A percentile compares a stretch with the other conserved stretches of the same genome.
Conservation (phyloP, 2,329 filamentous ascomycete species). For the Colletotrichum sp. region DNA sequence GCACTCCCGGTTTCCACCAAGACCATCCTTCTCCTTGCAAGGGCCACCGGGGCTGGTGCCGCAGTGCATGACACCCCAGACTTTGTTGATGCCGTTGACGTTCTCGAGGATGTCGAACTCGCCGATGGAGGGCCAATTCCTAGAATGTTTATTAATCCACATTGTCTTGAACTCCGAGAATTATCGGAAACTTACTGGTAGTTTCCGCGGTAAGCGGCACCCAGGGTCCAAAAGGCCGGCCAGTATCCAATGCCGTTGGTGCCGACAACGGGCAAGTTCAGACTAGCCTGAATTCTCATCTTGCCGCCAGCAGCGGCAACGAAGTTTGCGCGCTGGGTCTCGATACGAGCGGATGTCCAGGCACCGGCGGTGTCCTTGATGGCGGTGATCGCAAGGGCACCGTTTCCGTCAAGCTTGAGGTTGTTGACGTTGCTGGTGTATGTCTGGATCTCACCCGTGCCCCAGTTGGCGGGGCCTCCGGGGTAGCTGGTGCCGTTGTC, state of each 20-base stretch:
- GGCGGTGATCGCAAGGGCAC: conserved; percentile 50
- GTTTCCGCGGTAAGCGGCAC: conserved; percentile 39
- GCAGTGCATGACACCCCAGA: conserved; percentile 47
- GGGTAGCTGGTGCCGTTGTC: conserved; percentile 50
- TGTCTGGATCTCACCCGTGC: conserved; percentile 51
- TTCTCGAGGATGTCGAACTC: conserved; percentile 53
- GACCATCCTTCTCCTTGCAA: conserved; percentile 45
- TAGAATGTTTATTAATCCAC: neutral
- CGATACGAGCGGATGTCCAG: conserved; percentile 52
- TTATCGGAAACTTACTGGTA: conserved; percentile 23
- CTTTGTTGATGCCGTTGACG: conserved; percentile 39
- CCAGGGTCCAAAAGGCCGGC: conserved; percentile 53
- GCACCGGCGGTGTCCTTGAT: conserved; percentile 36
- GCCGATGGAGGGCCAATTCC: conserved; percentile 45
- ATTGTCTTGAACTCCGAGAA: neutral
- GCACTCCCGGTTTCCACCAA: conserved; percentile 22
- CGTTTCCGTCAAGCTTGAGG: conserved; percentile 52
- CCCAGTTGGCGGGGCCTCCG: conserved; percentile 51
- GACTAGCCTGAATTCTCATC: conserved; percentile 41
- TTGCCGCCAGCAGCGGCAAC: conserved; percentile 34
- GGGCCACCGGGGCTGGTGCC: conserved; percentile 42
- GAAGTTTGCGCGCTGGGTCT: conserved; percentile 39
- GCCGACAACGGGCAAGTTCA: conserved; percentile 44
- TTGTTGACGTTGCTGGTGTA: conserved; percentile 48
- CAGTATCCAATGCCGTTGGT: conserved; percentile 39